Percentiles rank a stretch among this genome's conserved stretches.
These are phyloP conservation scores for Colletotrichum lentis DNA, from an alignment of 2,329 filamentous ascomycete genomes.

Conservation along the genomic window DNA sequence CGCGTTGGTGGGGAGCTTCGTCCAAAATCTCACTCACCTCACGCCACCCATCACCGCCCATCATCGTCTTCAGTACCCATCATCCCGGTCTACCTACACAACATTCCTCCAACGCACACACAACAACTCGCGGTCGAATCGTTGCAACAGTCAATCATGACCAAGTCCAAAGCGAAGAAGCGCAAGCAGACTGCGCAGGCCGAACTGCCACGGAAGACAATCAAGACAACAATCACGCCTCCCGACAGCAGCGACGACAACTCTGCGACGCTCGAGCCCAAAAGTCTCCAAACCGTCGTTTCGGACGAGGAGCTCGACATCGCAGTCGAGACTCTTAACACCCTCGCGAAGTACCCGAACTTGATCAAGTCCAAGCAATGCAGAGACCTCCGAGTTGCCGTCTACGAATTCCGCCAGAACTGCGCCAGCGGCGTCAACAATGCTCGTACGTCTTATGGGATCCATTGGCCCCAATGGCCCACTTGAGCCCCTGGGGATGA, in stretches of 20 bases:
- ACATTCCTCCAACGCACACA: background rate
- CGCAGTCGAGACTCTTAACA: constrained; percentile 68
- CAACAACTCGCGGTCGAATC: background rate
- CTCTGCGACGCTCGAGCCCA: constrained; percentile 52
- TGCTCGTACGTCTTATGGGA: constrained; percentile 49
- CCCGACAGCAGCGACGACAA: constrained; percentile 42
- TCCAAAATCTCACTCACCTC: background rate
- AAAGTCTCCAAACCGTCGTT: constrained; percentile 62
- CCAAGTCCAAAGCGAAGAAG: constrained; percentile 57
- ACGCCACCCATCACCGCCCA: background rate
- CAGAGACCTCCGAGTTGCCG: constrained; percentile 70
- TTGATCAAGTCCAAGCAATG: constrained; percentile 75
- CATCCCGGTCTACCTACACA: background rate
- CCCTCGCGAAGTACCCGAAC: constrained; percentile 65
- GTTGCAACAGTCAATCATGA: constrained; percentile 44
- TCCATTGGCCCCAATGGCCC: too few relatives aligned
- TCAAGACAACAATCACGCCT: constrained; percentile 52
- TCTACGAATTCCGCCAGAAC: constrained; percentile 74
- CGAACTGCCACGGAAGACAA: constrained; percentile 49
- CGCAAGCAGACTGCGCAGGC: constrained; percentile 53
- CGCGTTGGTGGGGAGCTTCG: background rate
- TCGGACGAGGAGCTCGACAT: constrained; percentile 73
- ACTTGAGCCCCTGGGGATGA: background rate
- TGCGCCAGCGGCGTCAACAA: constrained; percentile 72
- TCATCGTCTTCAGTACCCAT: too few relatives aligned